Base-by-base conservation (phyloP, 2,329 filamentous ascomycete genomes). In the Teratosphaeria gauchensis region DNA sequence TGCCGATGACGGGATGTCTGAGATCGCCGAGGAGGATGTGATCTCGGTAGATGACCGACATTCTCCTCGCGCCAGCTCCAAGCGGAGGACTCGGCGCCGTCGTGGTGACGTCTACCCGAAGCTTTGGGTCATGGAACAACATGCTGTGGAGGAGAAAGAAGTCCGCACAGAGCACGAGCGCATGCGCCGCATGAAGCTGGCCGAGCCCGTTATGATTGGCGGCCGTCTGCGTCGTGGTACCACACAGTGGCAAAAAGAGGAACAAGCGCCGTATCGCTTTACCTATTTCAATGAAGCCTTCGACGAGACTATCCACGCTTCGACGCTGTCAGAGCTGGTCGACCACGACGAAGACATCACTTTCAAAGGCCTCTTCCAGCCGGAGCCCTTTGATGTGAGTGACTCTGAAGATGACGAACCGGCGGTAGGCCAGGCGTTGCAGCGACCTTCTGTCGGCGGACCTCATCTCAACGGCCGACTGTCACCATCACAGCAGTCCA, bases 221-320 rank as follows among this genome's bases (percentile, higher is more conserved):
- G 94, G 94, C 0, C 84, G 94, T 57, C 77, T 99, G 52, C 85
- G 94, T 4, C 91, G 92, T 12, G 84, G 89, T 46, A 77, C 75
- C 66, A 85, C 88, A 65, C 83, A 83, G 14, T 99, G 92, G 92
- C 92, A 90, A 71, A 84, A 89, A 56, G 89, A 94, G 63, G 92
- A 96, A 61, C 92, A 96, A 64, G 85, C 87, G 0, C 94, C 94
- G 0, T 97, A 95, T 72, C 84, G 94, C 30, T 99, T 96, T 72
- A 97, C 94, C 0, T 99, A 99, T 73, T 99, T 99, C 80, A 97
- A 97, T 73, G 94, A 97, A 71, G 90, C 96, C 63, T 90, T 97
- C 58, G 88, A 90, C 68, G 95, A 89, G 72, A 99, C 94, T 0
- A 95, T 99, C 62, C 94, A 99, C 73, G 94, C 91, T 61, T 90